phyloP scores from a whole-genome alignment of 148 eudicot species.

The Fagopyrum tataricum region DNA sequence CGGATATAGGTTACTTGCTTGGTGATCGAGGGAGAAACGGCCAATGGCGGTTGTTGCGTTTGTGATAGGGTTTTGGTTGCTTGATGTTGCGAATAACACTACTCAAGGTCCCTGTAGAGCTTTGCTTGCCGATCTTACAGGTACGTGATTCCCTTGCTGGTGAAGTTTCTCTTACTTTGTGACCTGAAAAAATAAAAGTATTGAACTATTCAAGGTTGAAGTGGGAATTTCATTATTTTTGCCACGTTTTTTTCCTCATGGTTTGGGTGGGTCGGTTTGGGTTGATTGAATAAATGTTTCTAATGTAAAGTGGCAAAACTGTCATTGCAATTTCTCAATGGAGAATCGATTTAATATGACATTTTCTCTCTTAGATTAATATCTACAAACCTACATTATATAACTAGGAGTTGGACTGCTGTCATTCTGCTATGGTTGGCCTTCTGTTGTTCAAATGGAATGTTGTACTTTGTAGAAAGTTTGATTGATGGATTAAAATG shows the following conservation, averaged over 20 bases:
- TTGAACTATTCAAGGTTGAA: neutral
- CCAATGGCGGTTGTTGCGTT: conserved; percentile 49
- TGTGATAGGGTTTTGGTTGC: conserved; percentile 59
- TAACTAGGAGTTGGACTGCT: too few relatives aligned
- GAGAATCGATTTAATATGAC: too few relatives aligned
- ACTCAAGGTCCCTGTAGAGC: conserved; percentile 79
- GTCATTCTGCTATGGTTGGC: too few relatives aligned
- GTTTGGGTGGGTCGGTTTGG: neutral
- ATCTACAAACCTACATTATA: too few relatives aligned
- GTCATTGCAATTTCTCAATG: too few relatives aligned
- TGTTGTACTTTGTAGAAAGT: too few relatives aligned
- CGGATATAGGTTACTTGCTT: conserved; percentile 65
- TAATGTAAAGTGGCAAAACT: too few relatives aligned
- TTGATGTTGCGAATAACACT: conserved; percentile 71
- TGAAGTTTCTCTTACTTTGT: neutral
- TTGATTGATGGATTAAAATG: too few relatives aligned
- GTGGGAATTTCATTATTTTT: neutral
- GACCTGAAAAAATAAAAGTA: too few relatives aligned
- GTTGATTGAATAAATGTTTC: neutral
- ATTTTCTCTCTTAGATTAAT: too few relatives aligned
- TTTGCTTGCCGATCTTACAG: conserved; percentile 62
- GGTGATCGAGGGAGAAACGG: conserved; percentile 32
- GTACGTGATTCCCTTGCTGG: conserved; percentile 11
- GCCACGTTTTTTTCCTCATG: too few relatives aligned
- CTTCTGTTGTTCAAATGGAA: too few relatives aligned